Evolutionary conservation across 352 stramenopile species (phyloP).

Genomic region (Phytophthora palmivora): DNA sequence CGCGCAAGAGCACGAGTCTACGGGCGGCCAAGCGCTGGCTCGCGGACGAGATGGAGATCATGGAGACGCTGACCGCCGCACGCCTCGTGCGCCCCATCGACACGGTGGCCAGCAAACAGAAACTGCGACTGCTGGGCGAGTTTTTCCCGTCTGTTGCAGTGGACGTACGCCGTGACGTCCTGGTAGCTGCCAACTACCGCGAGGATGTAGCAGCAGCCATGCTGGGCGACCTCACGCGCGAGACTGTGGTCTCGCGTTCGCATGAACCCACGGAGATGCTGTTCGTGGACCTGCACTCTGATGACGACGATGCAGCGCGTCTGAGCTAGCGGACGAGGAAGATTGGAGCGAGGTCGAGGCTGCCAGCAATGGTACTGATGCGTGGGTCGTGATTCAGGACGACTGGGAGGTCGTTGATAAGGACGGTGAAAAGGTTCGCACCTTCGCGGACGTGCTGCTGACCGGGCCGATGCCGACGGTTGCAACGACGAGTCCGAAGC

Average conservation of each 20-base stretch:
- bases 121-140: conserved; percentile 55
- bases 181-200: conserved; percentile 70
- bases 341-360: conserved; percentile 65
- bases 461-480: background rate
- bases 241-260: conserved; percentile 10
- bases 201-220: conserved; percentile 69
- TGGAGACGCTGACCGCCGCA: conserved; percentile 31
- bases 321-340: conserved; percentile 48
- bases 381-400: conserved; percentile 70
- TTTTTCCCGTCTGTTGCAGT: conserved; percentile 60
- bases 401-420: conserved; percentile 80
- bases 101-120: conserved; percentile 51
- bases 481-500: background rate
- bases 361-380: conserved; percentile 33
- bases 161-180: conserved; percentile 66
- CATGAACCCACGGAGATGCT: conserved; percentile 32
- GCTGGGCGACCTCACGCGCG: conserved; percentile 57
- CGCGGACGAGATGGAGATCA: conserved; percentile 38
- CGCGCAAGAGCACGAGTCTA: conserved; percentile 40
- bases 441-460: conserved; percentile 66
- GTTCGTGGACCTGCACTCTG: conserved; percentile 52
- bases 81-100: conserved; percentile 37
- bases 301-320: conserved; percentile 33
- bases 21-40: conserved; percentile 44
- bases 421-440: conserved; percentile 50